Conservation (phyloP, 2,329 filamentous ascomycete species). For the Fusarium brevicatenulatum region DNA sequence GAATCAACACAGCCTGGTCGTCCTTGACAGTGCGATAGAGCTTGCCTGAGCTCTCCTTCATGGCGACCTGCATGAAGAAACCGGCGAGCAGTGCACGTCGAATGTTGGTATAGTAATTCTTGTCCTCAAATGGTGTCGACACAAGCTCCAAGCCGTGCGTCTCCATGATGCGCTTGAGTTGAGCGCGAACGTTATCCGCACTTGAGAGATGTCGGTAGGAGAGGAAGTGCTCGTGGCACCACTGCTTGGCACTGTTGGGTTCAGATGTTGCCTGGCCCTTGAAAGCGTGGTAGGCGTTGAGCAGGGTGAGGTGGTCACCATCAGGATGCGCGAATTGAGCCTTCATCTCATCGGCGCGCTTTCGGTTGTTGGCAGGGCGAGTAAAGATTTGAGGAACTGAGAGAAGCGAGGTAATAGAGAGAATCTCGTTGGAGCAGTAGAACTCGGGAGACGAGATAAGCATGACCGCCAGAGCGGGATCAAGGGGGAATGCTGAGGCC, state of each 20-base stretch:
- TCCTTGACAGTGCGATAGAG: constrained; percentile 97
- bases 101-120: constrained; percentile 98
- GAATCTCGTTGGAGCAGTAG: constrained; percentile 97
- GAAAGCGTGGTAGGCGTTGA: constrained; percentile 99
- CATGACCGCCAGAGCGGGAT: constrained; percentile 96
- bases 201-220: constrained; percentile 88
- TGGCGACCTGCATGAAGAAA: constrained; percentile 99
- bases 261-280: constrained; percentile 71
- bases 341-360: constrained; percentile 98
- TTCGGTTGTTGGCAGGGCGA: constrained; percentile 83
- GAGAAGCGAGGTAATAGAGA: constrained; percentile 92
- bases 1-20: constrained; percentile 90
- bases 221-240: constrained; percentile 97
- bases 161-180: constrained; percentile 98
- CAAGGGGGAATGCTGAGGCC: constrained; percentile 94
- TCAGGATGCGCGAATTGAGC: constrained; percentile 89
- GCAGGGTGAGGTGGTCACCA: constrained; percentile 93
- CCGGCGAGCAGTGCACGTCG: constrained; percentile 89
- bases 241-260: constrained; percentile 80
- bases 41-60: constrained; percentile 89
- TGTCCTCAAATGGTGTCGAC: constrained; percentile 90
- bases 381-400: constrained; percentile 96
- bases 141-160: constrained; percentile 85
- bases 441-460: constrained; percentile 97
- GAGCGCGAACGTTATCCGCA: constrained; percentile 91